Conservation (phyloP, 805 yeast species). For the Candida gorgasii region DNA sequence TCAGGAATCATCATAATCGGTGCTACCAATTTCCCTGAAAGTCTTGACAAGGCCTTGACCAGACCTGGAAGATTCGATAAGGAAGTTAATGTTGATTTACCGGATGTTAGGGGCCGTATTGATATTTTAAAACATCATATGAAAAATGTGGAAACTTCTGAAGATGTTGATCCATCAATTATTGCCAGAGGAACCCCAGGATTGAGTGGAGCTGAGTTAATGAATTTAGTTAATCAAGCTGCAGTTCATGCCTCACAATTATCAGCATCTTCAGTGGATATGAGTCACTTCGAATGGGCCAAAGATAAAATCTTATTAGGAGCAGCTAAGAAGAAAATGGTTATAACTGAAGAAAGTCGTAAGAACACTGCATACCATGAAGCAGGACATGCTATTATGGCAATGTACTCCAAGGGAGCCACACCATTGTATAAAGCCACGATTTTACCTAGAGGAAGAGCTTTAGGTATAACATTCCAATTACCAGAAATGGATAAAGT, state of each 20-base stretch:
- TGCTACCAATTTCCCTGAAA: conserved; percentile 97
- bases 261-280: conserved; percentile 85
- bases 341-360: conserved; percentile 91
- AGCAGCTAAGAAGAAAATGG: conserved; percentile 97
- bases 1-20: conserved; percentile 95
- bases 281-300: conserved; percentile 97
- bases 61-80: conserved; percentile 99
- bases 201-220: conserved; percentile 94
- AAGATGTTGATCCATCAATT: conserved; percentile 82
- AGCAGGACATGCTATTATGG: conserved; percentile 99
- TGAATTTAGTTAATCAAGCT: conserved; percentile 96
- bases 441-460: conserved; percentile 93
- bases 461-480: conserved; percentile 95
- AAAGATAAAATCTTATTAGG: conserved; percentile 98
- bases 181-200: conserved; percentile 98
- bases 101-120: conserved; percentile 96
- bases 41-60: conserved; percentile 93
- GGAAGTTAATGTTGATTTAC: conserved; percentile 90
- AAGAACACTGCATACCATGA: conserved; percentile 96
- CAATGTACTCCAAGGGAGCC: conserved; percentile 91
- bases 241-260: conserved; percentile 95
- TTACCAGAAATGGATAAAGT: conserved; percentile 98
- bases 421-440: conserved; percentile 96
- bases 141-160: conserved; percentile 83
- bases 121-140: conserved; percentile 90